Conservation (phyloP, 1,139 yeast genomes). For the Blastobotrys aristatus region DNA sequence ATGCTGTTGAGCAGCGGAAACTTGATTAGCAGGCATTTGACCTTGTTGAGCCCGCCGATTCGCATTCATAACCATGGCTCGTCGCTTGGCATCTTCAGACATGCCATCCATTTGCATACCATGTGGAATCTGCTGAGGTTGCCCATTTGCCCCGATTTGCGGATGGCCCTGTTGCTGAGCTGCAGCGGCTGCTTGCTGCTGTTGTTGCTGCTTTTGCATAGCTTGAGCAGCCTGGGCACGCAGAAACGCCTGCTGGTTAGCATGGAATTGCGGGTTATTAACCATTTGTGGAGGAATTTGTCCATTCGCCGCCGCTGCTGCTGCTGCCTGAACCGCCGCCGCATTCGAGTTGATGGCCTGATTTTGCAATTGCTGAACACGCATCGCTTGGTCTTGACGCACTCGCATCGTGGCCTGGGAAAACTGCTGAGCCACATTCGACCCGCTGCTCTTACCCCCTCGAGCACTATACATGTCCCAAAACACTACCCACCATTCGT, state of each 20-base stretch:
- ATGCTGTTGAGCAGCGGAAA: slow-evolving; percentile 19
- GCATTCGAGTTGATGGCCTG: slow-evolving; percentile 20
- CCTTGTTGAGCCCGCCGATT: slow-evolving; percentile 16
- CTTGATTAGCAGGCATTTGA: too few species aligned
- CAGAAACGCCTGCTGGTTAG: slow-evolving; percentile 9
- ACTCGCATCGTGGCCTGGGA: slow-evolving; percentile 53
- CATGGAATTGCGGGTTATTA: slow-evolving; percentile 16
- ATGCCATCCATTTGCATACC: slow-evolving; percentile 24
- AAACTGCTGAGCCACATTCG: slow-evolving; percentile 64
- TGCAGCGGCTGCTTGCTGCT: slow-evolving; percentile 11
- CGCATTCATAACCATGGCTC: slow-evolving; percentile 26
- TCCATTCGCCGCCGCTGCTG: slow-evolving; percentile 16
- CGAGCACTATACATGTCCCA: slow-evolving; percentile 92
- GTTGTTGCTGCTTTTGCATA: slow-evolving; percentile 22
- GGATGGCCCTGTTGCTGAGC: slow-evolving; percentile 14
- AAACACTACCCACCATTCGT: slow-evolving; percentile 95
- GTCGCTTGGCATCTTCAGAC: slow-evolving; percentile 23
- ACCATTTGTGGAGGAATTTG: slow-evolving; percentile 19
- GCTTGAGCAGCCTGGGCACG: slow-evolving; percentile 14
- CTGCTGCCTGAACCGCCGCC: slow-evolving; percentile 19
- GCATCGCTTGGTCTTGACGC: slow-evolving; percentile 45
- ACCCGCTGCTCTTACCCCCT: slow-evolving; percentile 53
- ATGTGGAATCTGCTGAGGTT: slow-evolving; percentile 3
- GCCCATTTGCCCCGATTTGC: slow-evolving; percentile 11
- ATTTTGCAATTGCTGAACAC: slow-evolving; percentile 33